Base-by-base conservation (phyloP, 177 flowering plant species). In the Vitis hybrid region DNA sequence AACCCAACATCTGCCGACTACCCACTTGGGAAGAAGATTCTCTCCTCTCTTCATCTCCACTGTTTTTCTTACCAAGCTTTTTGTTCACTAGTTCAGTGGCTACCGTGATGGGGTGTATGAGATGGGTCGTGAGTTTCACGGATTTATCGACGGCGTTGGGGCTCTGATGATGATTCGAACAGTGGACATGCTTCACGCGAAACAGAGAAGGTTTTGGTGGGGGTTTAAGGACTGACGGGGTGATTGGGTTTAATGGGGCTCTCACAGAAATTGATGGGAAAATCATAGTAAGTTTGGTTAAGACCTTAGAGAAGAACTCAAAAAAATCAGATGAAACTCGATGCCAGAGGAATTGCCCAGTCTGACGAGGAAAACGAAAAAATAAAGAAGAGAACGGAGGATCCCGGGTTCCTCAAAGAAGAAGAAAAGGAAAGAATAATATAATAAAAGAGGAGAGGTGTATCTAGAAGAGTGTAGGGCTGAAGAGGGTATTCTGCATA, bases 1-100 rank as follows among this genome's bases (percentile, higher is more conserved):
- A 73, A 70, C 63, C 66, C 80, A 80, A 17, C 90, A 92, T 82
- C 71, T 82, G 71, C 24, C 64, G 57, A 52, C 73, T 63, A 67
- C 87, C 90, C 82, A 77, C 77, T 51, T 68, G 74, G 3, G 50
- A 51, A 57, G 31, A 61, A 50, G 8, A 38, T 8, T 63, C 71
- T 13, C 72, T 68, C 47, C 59, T 76, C 31, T 66, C 81, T 72
- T 33, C 73, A 62, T 66, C 62, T 3, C 56, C 71, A 68, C 63
- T 56, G 10, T 68, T 65, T 18, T 64, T 75, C 28, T 70, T 75
- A 6, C 47, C 50, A 10, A 71, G 65, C n/a, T 56, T 78, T 10
- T 31, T 11, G 44, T 64, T 75, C 12, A 65, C 38, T 17, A 60
- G 71, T 19, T 62, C 49, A 4, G 80, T 76, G 65, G 59, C 69